Evolutionary conservation across 2,329 filamentous ascomycete species (phyloP).

Genomic region (Elsinoe fawcettii): DNA sequence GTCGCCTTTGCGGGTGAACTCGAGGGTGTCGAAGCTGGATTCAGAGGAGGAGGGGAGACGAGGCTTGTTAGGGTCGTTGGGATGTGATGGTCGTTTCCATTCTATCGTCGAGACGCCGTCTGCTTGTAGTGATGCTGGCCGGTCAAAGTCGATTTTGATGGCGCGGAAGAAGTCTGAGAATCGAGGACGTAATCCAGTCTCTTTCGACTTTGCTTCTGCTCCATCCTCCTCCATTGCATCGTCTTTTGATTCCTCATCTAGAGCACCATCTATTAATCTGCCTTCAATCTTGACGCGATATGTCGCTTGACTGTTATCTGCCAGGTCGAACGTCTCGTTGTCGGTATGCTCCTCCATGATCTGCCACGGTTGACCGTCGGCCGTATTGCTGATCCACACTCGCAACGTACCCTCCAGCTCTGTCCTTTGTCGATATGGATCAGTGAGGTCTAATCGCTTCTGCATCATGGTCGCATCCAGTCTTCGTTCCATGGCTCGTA

Average conservation of each 20-base stretch:
- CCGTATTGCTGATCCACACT: constrained; percentile 91
- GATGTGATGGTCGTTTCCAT: constrained; percentile 71
- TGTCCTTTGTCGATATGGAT: constrained; percentile 46
- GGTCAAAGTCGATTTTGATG: constrained; percentile 58
- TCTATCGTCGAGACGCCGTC: constrained; percentile 59
- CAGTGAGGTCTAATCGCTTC: constrained; percentile 84
- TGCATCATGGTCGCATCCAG: constrained; percentile 90
- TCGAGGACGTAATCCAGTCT: constrained; percentile 45
- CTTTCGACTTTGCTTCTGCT: constrained; percentile 28
- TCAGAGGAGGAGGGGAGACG: constrained; percentile 29
- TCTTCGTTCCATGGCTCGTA: constrained; percentile 79
- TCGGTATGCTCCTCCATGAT: constrained; percentile 52
- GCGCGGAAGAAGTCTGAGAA: constrained; percentile 76
- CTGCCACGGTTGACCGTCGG: constrained; percentile 93
- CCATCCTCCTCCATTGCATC: constrained; percentile 57
- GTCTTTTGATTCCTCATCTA: constrained; percentile 43
- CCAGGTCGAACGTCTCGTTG: constrained; percentile 70
- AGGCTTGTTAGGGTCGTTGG: constrained; percentile 39
- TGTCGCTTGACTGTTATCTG: constrained; percentile 64
- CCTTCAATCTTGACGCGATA: constrained; percentile 92
- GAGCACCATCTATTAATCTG: constrained; percentile 57
- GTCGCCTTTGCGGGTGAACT: constrained; percentile 85
- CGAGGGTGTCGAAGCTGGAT: constrained; percentile 79
- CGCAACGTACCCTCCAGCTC: constrained; percentile 65
- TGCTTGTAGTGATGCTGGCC: constrained; percentile 56